Evolutionary conservation across 2,329 filamentous ascomycete species (phyloP).

Genomic region (Alternaria gaisen): DNA sequence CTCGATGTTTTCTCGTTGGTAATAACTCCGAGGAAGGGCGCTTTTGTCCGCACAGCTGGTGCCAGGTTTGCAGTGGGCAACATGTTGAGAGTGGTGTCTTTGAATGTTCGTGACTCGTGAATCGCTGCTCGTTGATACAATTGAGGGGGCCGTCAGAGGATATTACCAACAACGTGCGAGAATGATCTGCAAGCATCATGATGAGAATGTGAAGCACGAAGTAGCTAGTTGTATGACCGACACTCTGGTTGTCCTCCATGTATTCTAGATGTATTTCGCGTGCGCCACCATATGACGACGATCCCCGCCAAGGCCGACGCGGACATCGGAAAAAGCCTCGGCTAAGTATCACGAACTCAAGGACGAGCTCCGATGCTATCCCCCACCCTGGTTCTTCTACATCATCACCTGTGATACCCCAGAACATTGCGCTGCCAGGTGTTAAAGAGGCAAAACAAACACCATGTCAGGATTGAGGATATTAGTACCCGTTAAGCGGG

Average conservation of each 20-base stretch:
- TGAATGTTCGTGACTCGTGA: too few species aligned
- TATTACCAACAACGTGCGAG: too few species aligned
- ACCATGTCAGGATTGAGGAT: slow-evolving; percentile 61
- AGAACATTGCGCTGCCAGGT: slow-evolving; percentile 4
- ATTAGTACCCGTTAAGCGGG: slow-evolving; percentile 65
- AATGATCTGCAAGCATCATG: too few species aligned
- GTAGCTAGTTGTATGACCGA: too few species aligned
- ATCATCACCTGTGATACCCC: slow-evolving; percentile 7
- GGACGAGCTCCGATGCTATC: slow-evolving; percentile 18
- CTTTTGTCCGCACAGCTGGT: too few species aligned
- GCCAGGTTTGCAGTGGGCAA: too few species aligned
- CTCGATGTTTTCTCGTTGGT: neutral
- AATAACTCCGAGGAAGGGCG: too few species aligned
- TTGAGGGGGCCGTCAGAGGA: too few species aligned
- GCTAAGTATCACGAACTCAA: slow-evolving; percentile 17
- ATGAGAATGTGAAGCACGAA: too few species aligned
- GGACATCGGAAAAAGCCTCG: slow-evolving; percentile 18
- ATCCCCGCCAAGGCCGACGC: slow-evolving; percentile 15
- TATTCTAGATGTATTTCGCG: neutral
- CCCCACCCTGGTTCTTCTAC: slow-evolving; percentile 20
- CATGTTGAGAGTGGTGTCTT: too few species aligned
- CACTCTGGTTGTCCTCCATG: too few species aligned
- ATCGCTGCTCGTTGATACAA: too few species aligned
- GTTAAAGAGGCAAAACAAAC: slow-evolving; percentile 5
- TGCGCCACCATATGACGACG: neutral